Conservation (phyloP, 768 basidiomycete genomes). For the Lactarius psammicola region DNA sequence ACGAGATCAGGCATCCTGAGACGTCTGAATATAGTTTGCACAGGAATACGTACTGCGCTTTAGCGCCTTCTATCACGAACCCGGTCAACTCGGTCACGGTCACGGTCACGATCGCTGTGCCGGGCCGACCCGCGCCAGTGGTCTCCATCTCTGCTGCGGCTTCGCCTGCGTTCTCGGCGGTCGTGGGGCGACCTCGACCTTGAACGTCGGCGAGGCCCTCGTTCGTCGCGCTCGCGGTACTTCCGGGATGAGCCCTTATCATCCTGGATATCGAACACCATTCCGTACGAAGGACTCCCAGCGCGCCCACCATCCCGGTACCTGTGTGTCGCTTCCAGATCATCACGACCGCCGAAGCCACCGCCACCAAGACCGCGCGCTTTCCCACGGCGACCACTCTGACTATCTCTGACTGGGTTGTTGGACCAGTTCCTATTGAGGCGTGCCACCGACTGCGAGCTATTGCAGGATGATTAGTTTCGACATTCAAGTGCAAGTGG, state of each 20-base stretch:
- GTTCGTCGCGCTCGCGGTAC: conserved; percentile 23
- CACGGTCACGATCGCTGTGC: conserved; percentile 19
- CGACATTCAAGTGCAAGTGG: conserved; percentile 2
- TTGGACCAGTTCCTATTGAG: conserved; percentile 83
- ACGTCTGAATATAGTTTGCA: conserved; percentile 3
- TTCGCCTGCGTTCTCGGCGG: conserved; percentile 52
- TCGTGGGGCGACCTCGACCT: conserved; percentile 22
- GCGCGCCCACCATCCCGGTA: conserved; percentile 52
- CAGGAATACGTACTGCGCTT: conserved; percentile 9
- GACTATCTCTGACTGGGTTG: conserved; percentile 54
- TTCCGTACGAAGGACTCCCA: conserved; percentile 52
- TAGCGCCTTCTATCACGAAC: conserved; percentile 17
- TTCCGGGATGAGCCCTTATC: conserved; percentile 18
- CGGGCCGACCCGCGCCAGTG: conserved; percentile 2
- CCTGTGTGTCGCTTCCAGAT: conserved; percentile 67
- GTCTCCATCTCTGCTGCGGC: conserved; percentile 36
- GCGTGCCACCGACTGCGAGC: conserved; percentile 93
- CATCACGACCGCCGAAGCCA: conserved; percentile 69
- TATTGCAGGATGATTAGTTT: conserved; percentile 34
- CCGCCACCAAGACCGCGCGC: conserved; percentile 35
- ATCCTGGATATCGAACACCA: conserved; percentile 79
- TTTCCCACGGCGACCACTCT: conserved; percentile 34
- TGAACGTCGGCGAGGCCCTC: conserved; percentile 37
- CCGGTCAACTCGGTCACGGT: neutral
- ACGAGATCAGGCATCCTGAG: conserved; percentile 3